A percentile compares a stretch with the other conserved stretches of the same genome.
Conservation (phyloP, 129 eudicot species). For the Tagetes patula region DNA sequence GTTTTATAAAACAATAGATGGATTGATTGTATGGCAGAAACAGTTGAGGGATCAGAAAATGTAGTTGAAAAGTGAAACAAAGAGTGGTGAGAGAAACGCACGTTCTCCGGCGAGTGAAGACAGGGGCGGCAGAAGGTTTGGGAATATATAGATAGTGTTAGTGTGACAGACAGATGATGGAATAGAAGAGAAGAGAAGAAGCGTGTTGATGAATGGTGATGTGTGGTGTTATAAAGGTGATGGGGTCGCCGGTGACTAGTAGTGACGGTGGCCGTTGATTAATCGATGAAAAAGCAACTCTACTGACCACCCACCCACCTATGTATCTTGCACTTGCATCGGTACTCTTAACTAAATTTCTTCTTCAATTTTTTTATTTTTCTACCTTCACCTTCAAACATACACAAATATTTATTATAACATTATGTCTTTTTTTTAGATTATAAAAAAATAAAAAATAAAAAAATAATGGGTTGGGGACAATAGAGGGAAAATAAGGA, state of each 20-base stretch:
- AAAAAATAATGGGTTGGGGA: too few relatives aligned
- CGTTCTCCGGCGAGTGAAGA: slow-evolving; percentile 18
- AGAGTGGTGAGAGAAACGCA: slow-evolving; percentile 24
- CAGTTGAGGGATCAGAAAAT: slow-evolving; percentile 11
- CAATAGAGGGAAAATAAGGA: too few relatives aligned
- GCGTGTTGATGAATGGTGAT: slow-evolving; percentile 14
- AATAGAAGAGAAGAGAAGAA: slow-evolving; percentile 5
- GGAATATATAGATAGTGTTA: not conserved
- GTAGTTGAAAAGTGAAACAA: slow-evolving; percentile 30
- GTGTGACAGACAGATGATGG: not conserved
- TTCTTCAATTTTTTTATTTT: not conserved
- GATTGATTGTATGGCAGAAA: slow-evolving; percentile 6
- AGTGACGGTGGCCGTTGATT: slow-evolving; percentile 27
- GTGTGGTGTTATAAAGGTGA: slow-evolving; percentile 28
- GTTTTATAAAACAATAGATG: not conserved
- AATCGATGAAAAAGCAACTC: slow-evolving; percentile 26
- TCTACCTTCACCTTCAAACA: too few relatives aligned
- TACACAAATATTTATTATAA: too few relatives aligned
- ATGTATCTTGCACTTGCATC: slow-evolving; percentile 8
- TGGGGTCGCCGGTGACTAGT: slow-evolving; percentile 32
- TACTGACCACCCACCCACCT: slow-evolving; percentile 8
- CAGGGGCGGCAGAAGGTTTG: slow-evolving; percentile 12
- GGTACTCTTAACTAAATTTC: not conserved
- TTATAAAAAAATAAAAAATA: too few relatives aligned
- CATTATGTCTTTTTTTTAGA: too few relatives aligned